These are phyloP conservation scores for Clarireedia hainanense DNA, from an alignment of 2,329 filamentous ascomycete genomes.

Conservation along the genomic window DNA sequence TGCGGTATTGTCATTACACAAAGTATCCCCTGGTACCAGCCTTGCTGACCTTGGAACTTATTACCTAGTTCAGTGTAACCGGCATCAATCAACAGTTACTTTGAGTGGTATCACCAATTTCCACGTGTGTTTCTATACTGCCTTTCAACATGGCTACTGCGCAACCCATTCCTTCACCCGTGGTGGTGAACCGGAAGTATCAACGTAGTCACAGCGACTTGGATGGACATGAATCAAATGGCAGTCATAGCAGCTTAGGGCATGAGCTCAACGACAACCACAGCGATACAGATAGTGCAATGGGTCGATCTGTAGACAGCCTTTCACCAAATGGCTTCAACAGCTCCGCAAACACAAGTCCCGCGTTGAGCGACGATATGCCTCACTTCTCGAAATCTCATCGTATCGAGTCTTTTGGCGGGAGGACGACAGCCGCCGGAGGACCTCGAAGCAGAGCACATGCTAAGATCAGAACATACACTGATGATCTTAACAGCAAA, in stretches of 20 bases:
- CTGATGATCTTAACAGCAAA: conserved; percentile 23
- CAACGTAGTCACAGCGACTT: not conserved
- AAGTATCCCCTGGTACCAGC: not conserved
- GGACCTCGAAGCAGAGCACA: conserved; percentile 21
- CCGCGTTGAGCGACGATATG: not conserved
- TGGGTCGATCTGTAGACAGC: not conserved
- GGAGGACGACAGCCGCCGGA: conserved; percentile 14
- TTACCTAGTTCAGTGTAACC: not conserved
- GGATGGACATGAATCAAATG: not conserved
- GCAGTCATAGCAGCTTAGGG: not conserved
- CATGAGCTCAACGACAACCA: not conserved
- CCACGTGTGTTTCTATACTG: not conserved
- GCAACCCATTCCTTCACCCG: not conserved
- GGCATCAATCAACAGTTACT: not conserved
- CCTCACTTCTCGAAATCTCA: conserved; percentile 12
- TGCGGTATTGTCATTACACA: not conserved
- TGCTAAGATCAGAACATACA: conserved; percentile 26
- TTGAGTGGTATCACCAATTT: not conserved
- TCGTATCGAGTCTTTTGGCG: conserved; percentile 18
- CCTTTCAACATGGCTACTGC: conserved; percentile 4
- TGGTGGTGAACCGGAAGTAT: not conserved
- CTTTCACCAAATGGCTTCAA: not conserved
- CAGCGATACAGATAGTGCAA: not conserved
- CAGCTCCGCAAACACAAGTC: not conserved
- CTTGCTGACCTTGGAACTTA: not conserved